Evolutionary conservation across 495 filamentous ascomycete species (phyloP).

Genomic region (Acidiella bohemica): DNA sequence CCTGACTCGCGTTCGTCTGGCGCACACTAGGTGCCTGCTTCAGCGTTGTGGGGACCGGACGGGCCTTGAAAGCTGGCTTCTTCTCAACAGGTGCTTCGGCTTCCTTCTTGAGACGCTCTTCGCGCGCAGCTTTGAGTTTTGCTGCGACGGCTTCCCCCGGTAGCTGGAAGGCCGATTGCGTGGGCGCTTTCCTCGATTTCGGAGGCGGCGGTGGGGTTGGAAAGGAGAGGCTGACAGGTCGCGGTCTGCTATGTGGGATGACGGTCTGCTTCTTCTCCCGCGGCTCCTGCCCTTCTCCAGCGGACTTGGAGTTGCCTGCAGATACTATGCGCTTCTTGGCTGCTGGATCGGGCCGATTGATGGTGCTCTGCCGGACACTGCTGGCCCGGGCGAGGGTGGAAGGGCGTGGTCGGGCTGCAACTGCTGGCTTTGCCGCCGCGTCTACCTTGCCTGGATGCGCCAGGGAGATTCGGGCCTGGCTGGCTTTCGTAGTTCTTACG

Average conservation of each 20-base stretch:
- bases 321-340: not conserved
- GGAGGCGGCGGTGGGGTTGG: conserved; percentile 31
- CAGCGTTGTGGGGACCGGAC: conserved; percentile 35
- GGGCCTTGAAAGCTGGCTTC: conserved; percentile 47
- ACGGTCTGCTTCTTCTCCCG: conserved; percentile 10
- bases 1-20: conserved; percentile 43
- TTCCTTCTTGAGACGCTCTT: conserved; percentile 47
- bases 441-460: conserved; percentile 4
- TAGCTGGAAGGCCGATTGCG: conserved; percentile 52
- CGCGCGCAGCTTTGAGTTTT: conserved; percentile 50
- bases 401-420: not conserved
- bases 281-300: not conserved
- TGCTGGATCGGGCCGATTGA: not conserved
- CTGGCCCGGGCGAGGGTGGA: not conserved
- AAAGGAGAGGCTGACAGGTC: conserved; percentile 29
- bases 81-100: conserved; percentile 34
- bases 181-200: conserved; percentile 48
- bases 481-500: conserved; percentile 16
- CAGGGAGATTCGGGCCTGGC: conserved; percentile 9
- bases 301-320: not conserved
- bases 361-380: not conserved
- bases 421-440: not conserved
- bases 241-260: conserved; percentile 22
- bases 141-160: conserved; percentile 61
- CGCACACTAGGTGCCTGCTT: conserved; percentile 29